Base-by-base conservation (phyloP, 2,329 filamentous ascomycete genomes). In the Epichloe baconii region DNA sequence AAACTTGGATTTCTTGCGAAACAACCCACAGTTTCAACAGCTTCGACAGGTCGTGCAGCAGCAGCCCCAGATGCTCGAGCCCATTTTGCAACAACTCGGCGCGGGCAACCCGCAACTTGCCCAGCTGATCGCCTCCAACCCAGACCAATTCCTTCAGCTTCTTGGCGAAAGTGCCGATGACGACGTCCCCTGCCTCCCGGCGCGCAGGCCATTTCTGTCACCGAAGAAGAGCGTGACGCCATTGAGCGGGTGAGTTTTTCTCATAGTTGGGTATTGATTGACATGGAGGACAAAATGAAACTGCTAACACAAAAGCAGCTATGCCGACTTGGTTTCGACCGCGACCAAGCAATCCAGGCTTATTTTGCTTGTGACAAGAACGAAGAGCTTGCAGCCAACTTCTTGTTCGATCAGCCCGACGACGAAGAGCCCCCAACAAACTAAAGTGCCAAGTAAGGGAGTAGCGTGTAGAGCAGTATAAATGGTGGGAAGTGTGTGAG, bases 301-400 rank as follows among this genome's bases (percentile, higher is more conserved):
- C 36, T 31, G 21, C 49, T 52, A 11, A 48, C 48, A 38, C 7
- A n/a, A 34, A 12, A 21, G 11, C 36, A 95, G 87, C 76, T 98
- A 64, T 95, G 88, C 71, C 85, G 86, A 56, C 82, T 98, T 44
- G 93, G 93, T 37, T 98, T 98, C 66, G 83, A 91, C 61, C 83
- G 90, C 54, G 89, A 97, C 60, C 81, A 89, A 60, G 93, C 93
- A 48, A 95, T 97, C 59, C 91, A 98, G 71, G 93, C 93, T 26
- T 98, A 97, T 72, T 98, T 98, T 66, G 93, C 93, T 36, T 98
- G 93, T 69, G 93, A 98, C 71, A 98, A 97, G 79, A 97, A 98
- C 68, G 93, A 98, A 71, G 93, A 98, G 70, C 77, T 98, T 48
- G 93, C 93, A 0, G 93, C 93, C 57, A 98, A 98, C 71, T 97